These are phyloP conservation scores for Leccinum uliginosum DNA, from an alignment of 768 basidiomycete genomes.

Conservation along the genomic window DNA sequence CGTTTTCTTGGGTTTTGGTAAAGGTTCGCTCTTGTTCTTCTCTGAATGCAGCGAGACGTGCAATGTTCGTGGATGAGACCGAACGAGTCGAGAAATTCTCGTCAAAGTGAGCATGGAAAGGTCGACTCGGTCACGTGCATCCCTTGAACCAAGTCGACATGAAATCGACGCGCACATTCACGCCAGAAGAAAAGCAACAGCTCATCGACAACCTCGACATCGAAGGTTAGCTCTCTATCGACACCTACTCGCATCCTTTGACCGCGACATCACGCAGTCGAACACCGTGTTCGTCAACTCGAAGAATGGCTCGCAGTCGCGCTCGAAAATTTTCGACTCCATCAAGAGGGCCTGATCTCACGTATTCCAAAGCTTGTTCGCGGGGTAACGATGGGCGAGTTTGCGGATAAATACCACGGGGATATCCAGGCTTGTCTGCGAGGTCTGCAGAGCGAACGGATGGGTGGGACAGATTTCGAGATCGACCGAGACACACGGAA, in stretches of 20 bases:
- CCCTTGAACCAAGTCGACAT: conserved; percentile 8
- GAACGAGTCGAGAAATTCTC: conserved; percentile 9
- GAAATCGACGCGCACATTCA: conserved; percentile 38
- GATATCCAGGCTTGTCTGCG: conserved; percentile 68
- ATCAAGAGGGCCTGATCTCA: conserved; percentile 70
- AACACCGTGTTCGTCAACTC: conserved; percentile 70
- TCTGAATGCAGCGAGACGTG: not conserved
- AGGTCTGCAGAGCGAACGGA: conserved; percentile 61
- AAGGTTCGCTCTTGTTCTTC: conserved; percentile 2
- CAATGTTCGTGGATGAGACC: conserved; percentile 8
- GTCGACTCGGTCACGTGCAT: not conserved
- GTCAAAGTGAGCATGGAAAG: conserved; percentile 7
- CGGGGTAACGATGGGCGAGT: conserved; percentile 68
- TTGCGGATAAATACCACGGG: conserved; percentile 73
- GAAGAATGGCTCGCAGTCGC: conserved; percentile 71
- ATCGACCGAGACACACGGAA: conserved; percentile 69
- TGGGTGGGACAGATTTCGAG: conserved; percentile 49
- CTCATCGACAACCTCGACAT: conserved; percentile 75
- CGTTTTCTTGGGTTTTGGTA: not conserved
- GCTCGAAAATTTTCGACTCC: conserved; percentile 69
- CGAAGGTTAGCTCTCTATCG: conserved; percentile 48
- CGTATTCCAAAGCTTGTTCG: conserved; percentile 75
- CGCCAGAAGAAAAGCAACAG: conserved; percentile 69
- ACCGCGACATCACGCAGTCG: conserved; percentile 40
- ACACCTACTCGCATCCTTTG: not conserved